Evolutionary conservation across 2,329 filamentous ascomycete species (phyloP).

Genomic region (Tolypocladium tropicale): DNA sequence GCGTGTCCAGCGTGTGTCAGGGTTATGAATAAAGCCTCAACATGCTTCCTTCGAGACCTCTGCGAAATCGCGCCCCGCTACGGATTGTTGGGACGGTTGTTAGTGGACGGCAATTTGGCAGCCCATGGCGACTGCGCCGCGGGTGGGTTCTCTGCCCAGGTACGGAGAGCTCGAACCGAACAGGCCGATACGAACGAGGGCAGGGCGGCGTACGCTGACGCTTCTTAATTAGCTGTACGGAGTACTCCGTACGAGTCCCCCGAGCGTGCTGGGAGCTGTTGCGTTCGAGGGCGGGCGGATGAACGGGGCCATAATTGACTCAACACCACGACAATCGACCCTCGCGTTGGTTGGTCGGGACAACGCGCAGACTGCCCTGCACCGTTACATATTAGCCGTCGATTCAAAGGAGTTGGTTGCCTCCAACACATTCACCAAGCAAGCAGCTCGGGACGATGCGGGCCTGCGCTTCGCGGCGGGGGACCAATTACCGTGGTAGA

Average conservation of each 20-base stretch:
- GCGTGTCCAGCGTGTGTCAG: not conserved
- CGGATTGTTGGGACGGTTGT: not conserved
- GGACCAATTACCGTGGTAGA: not conserved
- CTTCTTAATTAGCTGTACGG: no score
- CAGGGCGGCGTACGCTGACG: not conserved
- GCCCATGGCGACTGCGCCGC: not conserved
- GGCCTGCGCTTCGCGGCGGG: not conserved
- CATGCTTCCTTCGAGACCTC: not conserved
- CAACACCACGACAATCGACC: not conserved
- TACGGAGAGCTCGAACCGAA: no score
- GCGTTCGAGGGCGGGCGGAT: not conserved
- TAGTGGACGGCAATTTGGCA: not conserved
- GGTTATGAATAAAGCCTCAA: not conserved
- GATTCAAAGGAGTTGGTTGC: not conserved
- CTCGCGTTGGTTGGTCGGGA: not conserved
- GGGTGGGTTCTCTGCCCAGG: not conserved
- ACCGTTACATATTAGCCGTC: not conserved
- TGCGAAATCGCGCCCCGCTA: not conserved
- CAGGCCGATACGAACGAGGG: no score
- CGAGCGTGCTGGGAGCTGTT: no score
- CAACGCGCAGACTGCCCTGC: not conserved
- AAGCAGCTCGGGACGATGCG: not conserved
- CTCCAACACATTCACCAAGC: not conserved
- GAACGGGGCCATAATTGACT: not conserved
- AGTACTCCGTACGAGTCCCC: not conserved